These are phyloP conservation scores for Dictyostelium capitatum DNA, from an alignment of 78 protist genomes.

Conservation along the genomic window DNA sequence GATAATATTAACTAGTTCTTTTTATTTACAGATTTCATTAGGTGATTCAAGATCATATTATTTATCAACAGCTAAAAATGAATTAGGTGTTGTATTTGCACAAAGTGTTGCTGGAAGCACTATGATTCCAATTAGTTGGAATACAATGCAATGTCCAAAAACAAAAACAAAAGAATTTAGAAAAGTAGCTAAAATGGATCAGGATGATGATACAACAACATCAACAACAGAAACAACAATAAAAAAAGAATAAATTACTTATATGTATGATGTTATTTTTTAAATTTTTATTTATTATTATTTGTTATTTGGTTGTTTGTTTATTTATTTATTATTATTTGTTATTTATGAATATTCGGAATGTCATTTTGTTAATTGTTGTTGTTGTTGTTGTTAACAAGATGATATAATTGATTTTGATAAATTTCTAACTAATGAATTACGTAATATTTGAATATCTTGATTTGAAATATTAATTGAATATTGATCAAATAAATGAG, in stretches of 20 bases:
- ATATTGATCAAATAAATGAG: slow-evolving; percentile 62
- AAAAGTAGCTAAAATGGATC: slow-evolving; percentile 87
- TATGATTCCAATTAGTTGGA: slow-evolving; percentile 91
- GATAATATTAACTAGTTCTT: too few species aligned
- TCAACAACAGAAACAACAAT: not conserved
- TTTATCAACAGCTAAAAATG: slow-evolving; percentile 92
- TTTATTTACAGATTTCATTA: slow-evolving; percentile 88
- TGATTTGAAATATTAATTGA: slow-evolving; percentile 11
- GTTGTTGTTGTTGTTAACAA: not conserved
- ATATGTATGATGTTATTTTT: not conserved
- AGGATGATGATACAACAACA: not conserved
- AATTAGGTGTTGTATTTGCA: slow-evolving; percentile 94
- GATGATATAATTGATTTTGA: slow-evolving; percentile 35
- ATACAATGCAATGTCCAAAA: slow-evolving; percentile 91
- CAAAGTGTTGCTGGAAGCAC: slow-evolving; percentile 83
- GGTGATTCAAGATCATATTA: slow-evolving; percentile 91
- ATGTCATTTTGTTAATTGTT: too few species aligned
- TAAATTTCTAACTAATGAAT: slow-evolving; percentile 50
- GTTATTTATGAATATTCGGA: not conserved
- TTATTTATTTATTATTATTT: not conserved
- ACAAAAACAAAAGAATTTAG: slow-evolving; percentile 87
- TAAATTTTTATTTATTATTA: not conserved
- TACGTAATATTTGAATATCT: slow-evolving; percentile 45
- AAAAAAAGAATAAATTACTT: not conserved
- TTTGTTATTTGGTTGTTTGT: not conserved